Percentiles rank a stretch among this genome's conserved stretches.
Conservation (phyloP, 257 asterid genomes). For the Solanum sitiens region DNA sequence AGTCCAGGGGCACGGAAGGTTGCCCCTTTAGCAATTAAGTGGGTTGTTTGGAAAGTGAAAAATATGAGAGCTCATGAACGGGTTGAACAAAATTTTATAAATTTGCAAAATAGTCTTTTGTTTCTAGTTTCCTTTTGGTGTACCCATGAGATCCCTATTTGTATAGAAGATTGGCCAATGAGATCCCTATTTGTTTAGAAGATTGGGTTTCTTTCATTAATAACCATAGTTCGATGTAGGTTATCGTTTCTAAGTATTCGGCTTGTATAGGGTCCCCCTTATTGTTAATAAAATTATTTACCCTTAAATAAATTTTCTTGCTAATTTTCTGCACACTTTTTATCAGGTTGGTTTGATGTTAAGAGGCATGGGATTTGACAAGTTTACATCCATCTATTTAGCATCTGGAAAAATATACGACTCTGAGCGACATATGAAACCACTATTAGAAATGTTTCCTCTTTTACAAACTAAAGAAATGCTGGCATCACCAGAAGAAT, state of each 20-base stretch:
- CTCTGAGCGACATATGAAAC: slow-evolving; percentile 90
- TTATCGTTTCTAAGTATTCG: not conserved
- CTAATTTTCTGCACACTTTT: slow-evolving; percentile 6
- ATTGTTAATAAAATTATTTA: not conserved
- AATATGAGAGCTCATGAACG: not conserved
- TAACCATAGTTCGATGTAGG: not conserved
- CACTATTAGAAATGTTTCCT: slow-evolving; percentile 89
- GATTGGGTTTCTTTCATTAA: not conserved
- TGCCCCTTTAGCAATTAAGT: not conserved
- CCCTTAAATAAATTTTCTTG: not conserved
- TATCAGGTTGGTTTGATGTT: slow-evolving; percentile 96
- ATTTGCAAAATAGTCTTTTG: not conserved
- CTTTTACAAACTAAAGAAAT: slow-evolving; percentile 82
- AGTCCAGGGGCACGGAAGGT: not conserved
- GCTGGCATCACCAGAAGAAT: slow-evolving; percentile 78
- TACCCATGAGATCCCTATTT: not conserved
- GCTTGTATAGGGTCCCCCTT: not conserved
- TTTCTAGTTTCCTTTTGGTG: not conserved
- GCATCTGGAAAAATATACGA: slow-evolving; percentile 95
- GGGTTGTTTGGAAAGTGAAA: not conserved
- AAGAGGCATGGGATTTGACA: slow-evolving; percentile 96
- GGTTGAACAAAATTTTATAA: not conserved
- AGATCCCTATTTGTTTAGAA: not conserved
- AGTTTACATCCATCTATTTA: slow-evolving; percentile 70
- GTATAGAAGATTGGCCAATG: not conserved